Percentiles rank a stretch among this genome's conserved stretches.
Evolutionary conservation across 2,329 filamentous ascomycete species (phyloP).

Genomic region (Canariomyces notabilis): DNA sequence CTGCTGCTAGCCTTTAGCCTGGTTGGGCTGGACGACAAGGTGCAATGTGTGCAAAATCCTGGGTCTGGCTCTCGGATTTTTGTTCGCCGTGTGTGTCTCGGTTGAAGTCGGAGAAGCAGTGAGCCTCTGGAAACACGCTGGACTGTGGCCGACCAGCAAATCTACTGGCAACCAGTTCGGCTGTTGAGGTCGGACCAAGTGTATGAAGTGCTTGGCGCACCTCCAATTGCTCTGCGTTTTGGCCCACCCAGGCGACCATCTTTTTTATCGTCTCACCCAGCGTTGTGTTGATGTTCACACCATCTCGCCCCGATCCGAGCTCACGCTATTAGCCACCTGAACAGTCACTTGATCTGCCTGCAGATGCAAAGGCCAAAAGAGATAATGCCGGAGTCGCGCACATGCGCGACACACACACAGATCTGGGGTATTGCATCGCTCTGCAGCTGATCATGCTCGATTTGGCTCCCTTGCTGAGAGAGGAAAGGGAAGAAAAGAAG

Average conservation of each 20-base stretch:
- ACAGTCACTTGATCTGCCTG: conserved; percentile 26
- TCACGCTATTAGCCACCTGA: conserved; percentile 22
- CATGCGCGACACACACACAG: conserved; percentile 5
- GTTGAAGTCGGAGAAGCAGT: background rate
- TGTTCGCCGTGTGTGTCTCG: background rate
- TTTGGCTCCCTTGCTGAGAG: background rate
- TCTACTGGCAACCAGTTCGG: background rate
- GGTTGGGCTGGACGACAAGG: background rate
- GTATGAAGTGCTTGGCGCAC: too few species aligned
- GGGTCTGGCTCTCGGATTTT: background rate
- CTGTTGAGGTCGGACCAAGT: background rate
- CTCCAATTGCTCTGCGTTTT: too few species aligned
- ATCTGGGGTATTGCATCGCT: conserved; percentile 8
- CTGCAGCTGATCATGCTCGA: conserved; percentile 12
- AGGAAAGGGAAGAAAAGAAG: background rate
- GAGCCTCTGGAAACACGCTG: background rate
- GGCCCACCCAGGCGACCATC: too few species aligned
- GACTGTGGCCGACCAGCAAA: background rate
- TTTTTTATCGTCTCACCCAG: background rate
- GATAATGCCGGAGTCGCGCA: background rate
- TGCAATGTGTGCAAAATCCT: too few species aligned
- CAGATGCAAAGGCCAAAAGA: conserved; percentile 24
- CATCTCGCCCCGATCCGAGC: conserved; percentile 18
- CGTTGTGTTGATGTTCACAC: conserved; percentile 16
- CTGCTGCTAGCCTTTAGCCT: too few species aligned